Percentiles rank a stretch among this genome's conserved stretches.
phyloP scores from a whole-genome alignment of 2,329 filamentous ascomycete species.

The Fusarium buharicum region DNA sequence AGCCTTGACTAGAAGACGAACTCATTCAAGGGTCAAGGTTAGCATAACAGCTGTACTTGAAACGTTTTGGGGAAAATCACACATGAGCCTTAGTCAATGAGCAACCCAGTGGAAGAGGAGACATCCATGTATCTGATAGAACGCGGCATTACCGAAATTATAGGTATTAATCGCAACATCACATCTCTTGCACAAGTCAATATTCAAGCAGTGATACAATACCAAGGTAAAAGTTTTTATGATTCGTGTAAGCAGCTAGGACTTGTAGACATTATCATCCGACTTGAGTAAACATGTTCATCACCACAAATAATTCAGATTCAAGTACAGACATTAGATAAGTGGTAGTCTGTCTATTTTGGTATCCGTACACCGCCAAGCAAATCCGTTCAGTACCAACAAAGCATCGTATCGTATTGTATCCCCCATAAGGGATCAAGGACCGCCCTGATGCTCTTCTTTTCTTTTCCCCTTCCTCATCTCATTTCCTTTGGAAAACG shows the following conservation, averaged over 20 bases:
- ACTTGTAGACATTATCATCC: conserved; percentile 1
- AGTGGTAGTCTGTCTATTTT: conserved; percentile 30
- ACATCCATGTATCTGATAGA: no score
- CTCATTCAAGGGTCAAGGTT: no score
- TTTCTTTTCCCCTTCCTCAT: conserved; percentile 2
- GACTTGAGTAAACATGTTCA: neutral
- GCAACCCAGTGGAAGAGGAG: neutral
- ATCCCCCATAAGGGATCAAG: neutral
- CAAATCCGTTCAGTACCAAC: conserved; percentile 4
- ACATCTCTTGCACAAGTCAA: no score
- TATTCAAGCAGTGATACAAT: no score
- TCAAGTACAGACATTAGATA: neutral
- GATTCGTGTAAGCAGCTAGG: conserved; percentile 27
- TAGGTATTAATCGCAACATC: no score
- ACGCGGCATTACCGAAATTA: no score
- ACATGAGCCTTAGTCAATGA: neutral
- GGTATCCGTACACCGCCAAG: conserved; percentile 23
- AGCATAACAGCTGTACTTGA: no score
- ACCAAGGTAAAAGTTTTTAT: no score
- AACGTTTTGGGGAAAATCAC: no score
- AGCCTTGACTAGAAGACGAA: no score
- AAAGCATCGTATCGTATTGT: conserved; percentile 6
- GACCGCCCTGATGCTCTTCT: neutral
- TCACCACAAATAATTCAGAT: neutral
- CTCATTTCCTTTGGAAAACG: conserved; percentile 11